Percentiles rank a stretch among this genome's conserved stretches.
Conservation (phyloP, 1,284 basidiomycete genomes). For the Entoloma clypeatum region DNA sequence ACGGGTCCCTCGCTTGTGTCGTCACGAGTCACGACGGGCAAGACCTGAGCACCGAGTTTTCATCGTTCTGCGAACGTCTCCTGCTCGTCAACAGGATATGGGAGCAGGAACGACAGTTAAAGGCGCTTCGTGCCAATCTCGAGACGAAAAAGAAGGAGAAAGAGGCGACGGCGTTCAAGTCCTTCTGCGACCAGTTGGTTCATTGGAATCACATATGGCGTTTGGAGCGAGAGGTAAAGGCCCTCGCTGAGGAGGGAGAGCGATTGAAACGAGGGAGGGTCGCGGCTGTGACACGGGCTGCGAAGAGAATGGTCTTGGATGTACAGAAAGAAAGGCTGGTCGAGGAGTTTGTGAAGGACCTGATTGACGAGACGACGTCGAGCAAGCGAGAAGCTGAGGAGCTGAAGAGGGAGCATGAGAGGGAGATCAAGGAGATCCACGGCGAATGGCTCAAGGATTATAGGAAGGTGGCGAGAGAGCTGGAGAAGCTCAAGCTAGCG, state of each 20-base stretch:
- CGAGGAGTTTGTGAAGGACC: conserved; percentile 39
- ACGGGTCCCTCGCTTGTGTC: background rate
- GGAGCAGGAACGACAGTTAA: conserved; percentile 38
- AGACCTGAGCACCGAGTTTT: conserved; percentile 28
- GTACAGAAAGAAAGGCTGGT: conserved; percentile 39
- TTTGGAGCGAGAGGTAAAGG: conserved; percentile 31
- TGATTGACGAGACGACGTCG: conserved; percentile 34
- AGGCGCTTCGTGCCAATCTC: conserved; percentile 24
- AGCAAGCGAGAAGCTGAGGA: conserved; percentile 28
- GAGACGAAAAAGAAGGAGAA: conserved; percentile 21
- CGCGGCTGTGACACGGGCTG: conserved; percentile 34
- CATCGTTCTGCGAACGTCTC: conserved; percentile 38
- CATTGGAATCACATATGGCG: conserved; percentile 36
- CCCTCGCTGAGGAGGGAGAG: conserved; percentile 30
- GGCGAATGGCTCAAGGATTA: conserved; percentile 38
- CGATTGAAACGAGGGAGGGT: conserved; percentile 31
- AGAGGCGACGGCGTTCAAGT: conserved; percentile 29
- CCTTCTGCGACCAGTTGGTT: conserved; percentile 36
- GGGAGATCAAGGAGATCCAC: conserved; percentile 35
- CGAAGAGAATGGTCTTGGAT: conserved; percentile 40
- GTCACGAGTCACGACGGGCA: background rate
- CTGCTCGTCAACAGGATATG: conserved; percentile 38
- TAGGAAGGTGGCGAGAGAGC: conserved; percentile 29
- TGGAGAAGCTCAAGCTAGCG: conserved; percentile 32
- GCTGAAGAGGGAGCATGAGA: conserved; percentile 31